Base-by-base conservation (phyloP, 441 rosid species). In the Croton setiger region DNA sequence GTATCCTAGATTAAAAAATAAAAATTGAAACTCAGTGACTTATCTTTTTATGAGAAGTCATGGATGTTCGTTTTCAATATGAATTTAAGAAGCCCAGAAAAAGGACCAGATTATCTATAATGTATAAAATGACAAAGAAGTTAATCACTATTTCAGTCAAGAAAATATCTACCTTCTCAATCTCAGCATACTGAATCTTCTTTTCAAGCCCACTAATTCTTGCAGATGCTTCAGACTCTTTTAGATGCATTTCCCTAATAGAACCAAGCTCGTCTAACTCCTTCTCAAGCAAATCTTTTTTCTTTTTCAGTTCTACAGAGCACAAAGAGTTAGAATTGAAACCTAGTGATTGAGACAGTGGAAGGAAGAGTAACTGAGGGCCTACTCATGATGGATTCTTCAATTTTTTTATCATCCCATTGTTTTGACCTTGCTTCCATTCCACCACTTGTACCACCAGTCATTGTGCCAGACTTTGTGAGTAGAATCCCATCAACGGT, bases 361-460 rank as follows among this genome's bases (percentile, higher is more conserved):
- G 17, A 45, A 45, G 17, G 17, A 45, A 45, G 17, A 11, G 9
- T 62, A 49, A 49, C 44, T 31, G 12, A 27, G 18, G 64, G 60
- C 44, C 53, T 66, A 72, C 64, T 51, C 72, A 79, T 41, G 55
- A 77, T 79, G 80, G 68, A 76, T 85, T 98, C 98, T 83, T 96
- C 98, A 70, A 96, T 83, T 89, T 87, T 27, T 76, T 94, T 92
- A 82, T 96, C 97, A 87, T 96, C 98, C 98, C 99, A 93, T 79
- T 96, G 87, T 63, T 86, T 96, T 63, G 98, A 96, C 80, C 88
- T 91, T 8, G 97, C 97, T 84, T 96, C 99, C 96, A 96, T 96
- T 76, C 98, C 98, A 73, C 99, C 96, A 77, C 88, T 93, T 63
- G 98, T 91, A 77, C 99, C 99, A 79, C 99, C 99, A 80, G 98